Evolutionary conservation across 345 rosid species (phyloP), one percentile per base, ranked within the genome.

Genomic region (Gossypium turneri): DNA sequence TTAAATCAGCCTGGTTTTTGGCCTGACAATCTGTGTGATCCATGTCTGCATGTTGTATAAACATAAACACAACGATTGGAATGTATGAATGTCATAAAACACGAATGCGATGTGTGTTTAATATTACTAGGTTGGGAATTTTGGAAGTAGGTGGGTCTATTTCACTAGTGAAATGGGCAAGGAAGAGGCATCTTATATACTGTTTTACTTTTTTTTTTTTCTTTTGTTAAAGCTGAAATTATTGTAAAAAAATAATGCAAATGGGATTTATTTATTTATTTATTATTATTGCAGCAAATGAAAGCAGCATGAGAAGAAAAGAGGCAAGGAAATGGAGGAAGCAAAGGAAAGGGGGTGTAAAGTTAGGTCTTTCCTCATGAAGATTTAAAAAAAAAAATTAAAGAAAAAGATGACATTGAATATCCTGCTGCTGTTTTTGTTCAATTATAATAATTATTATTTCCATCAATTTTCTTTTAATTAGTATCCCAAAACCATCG

Each of bases 251-350:
- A 19, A 55, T 55, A 55, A 55, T 55, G 24, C 59, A 16, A 34
- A 34, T 29, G 72, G 73, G 63, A 25, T 73, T 80, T 50, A 3
- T 50, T 12, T 50, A 11, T 79, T 12, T 4, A 34, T 34, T 34
- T 34, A 34, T 34, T 20, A 3, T 53, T 71, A 34, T 78, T 17
- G 78, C 90, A 89, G 89, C 88, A 87, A 82, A 75, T 22, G 81
- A 89, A 89, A 69, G 80, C 89, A 73, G 81, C 90, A 50, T 89
- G 83, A 85, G 81, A 65, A 56, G 52, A 44, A 80, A 61, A 63
- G 9, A 52, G 15, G 63, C 69, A 55, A 51, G 67, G 61, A 9
- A 72, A 48, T 25, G 74, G 68, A 80, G 75, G 56, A 43, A 80
- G n/a, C 56, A 47, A 57, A 34, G 7, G 38, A 34, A 34, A 34